Conservation (phyloP, 2,329 filamentous ascomycete species). For the Apiospora sp. region DNA sequence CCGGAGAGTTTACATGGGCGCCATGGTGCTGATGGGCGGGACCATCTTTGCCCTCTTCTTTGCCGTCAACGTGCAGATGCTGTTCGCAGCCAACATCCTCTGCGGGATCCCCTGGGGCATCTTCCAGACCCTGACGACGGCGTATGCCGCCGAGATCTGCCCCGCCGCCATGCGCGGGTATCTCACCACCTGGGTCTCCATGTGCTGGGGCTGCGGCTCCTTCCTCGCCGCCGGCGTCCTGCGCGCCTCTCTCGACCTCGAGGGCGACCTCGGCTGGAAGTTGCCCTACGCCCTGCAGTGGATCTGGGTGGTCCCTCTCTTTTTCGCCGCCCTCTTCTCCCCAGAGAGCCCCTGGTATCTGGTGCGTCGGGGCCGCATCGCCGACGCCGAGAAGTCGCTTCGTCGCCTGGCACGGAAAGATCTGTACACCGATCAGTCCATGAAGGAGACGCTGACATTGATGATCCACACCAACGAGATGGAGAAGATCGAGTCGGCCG, state of each 20-base stretch:
- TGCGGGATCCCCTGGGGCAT: constrained; percentile 46
- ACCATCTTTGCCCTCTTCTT: constrained; percentile 51
- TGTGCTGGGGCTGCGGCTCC: constrained; percentile 71
- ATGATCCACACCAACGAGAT: constrained; percentile 66
- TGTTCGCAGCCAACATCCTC: constrained; percentile 45
- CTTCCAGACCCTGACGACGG: constrained; percentile 48
- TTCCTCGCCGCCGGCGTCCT: constrained; percentile 60
- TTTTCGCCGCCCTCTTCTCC: constrained; percentile 53
- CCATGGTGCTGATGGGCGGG: constrained; percentile 42
- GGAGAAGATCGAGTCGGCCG: constrained; percentile 58
- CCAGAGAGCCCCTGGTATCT: constrained; percentile 61
- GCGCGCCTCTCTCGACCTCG: constrained; percentile 48
- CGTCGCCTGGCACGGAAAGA: constrained; percentile 50
- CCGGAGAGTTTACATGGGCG: constrained; percentile 47
- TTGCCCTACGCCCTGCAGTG: constrained; percentile 60
- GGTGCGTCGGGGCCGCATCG: constrained; percentile 49
- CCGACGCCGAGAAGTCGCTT: constrained; percentile 51
- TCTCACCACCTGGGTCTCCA: constrained; percentile 66
- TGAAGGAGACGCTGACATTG: constrained; percentile 57
- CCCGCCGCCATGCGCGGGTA: constrained; percentile 65
- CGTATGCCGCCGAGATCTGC: constrained; percentile 68
- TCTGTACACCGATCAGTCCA: constrained; percentile 48
- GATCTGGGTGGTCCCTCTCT: constrained; percentile 53
- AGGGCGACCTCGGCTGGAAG: constrained; percentile 57
- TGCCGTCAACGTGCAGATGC: constrained; percentile 41